phyloP scores from a whole-genome alignment of 192 early-diverging fungal species.

The Pilobolus umbonatus region DNA sequence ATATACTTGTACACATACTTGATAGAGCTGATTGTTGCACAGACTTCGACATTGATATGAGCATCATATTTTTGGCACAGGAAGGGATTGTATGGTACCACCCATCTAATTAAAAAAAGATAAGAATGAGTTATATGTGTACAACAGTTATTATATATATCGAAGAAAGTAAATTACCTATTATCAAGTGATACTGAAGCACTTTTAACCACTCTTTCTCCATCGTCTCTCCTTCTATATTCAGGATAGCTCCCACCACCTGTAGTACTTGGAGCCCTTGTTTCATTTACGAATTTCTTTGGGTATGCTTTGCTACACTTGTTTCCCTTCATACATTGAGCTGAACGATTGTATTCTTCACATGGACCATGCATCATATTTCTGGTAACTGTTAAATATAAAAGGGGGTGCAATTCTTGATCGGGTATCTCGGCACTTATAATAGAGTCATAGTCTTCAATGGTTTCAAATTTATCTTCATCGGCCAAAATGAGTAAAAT shows the following conservation, averaged over 20 bases:
- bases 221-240: slow-evolving; percentile 21
- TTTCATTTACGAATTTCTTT: not conserved
- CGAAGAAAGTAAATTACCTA: too few relatives aligned
- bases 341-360: not conserved
- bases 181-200: not conserved
- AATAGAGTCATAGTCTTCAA: not conserved
- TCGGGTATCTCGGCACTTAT: slow-evolving; percentile 23
- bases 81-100: not conserved
- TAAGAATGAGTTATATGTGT: too few relatives aligned
- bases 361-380: slow-evolving; percentile 26
- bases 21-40: not conserved
- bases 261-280: not conserved
- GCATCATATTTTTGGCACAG: not conserved
- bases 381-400: slow-evolving; percentile 14
- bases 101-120: too few relatives aligned
- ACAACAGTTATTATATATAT: too few relatives aligned
- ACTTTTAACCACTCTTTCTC: not conserved
- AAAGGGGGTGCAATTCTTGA: not conserved
- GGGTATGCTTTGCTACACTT: slow-evolving; percentile 30
- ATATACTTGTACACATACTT: slow-evolving; percentile 9
- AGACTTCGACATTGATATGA: not conserved
- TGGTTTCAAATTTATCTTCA: not conserved
- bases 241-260: slow-evolving; percentile 24
- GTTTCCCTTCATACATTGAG: slow-evolving; percentile 6
- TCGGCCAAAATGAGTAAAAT: slow-evolving; percentile 31